Base-by-base conservation (phyloP, 306 rosid species). In the Sicyos edulis region DNA sequence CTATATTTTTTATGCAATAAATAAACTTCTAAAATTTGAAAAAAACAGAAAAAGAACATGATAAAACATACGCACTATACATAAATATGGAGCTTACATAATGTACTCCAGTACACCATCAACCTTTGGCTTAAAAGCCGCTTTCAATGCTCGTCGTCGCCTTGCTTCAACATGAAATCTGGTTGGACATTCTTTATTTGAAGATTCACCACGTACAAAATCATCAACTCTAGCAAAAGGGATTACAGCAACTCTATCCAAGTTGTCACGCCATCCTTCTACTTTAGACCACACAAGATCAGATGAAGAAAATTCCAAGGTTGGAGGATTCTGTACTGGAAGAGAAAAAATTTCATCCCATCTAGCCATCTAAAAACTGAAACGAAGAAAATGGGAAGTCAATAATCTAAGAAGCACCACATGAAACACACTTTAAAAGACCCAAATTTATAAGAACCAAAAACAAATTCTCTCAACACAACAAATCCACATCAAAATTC, bases 281-380 rank as follows among this genome's bases (percentile, higher is more conserved):
- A 88, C 95, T 84, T 83, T 88, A 7, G 99, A 88, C 96, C 97
- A 91, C 10, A 86, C 89, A 52, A 93, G 73, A 51, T 93, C 96
- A 67, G 17, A 71, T 4, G 91, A 68, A 78, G 96, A 88, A 81
- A 93, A 77, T 80, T 87, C 98, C 85, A 82, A 79, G 7, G 86
- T 80, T 34, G 91, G 87, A 80, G 97, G 99, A 76, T 85, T 93
- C 85, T 93, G 96, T n/a, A 93, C 89, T 1, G 93, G 96, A 73
- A 91, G 97, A 64, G 99, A 88, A 32, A 91, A 78, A 78, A 93
- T 91, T 60, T 88, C 97, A 59, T 93, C 99, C 96, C 97, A 93
- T 81, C 96, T 87, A 17, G 97, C 96, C 97, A 93, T 93, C 78
- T 54, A 40, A 37, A 8, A 16, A 58, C 69, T 19, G 15, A 69